These are phyloP conservation scores for Gyrodon lividus DNA, from an alignment of 768 basidiomycete species.

Conservation along the genomic window DNA sequence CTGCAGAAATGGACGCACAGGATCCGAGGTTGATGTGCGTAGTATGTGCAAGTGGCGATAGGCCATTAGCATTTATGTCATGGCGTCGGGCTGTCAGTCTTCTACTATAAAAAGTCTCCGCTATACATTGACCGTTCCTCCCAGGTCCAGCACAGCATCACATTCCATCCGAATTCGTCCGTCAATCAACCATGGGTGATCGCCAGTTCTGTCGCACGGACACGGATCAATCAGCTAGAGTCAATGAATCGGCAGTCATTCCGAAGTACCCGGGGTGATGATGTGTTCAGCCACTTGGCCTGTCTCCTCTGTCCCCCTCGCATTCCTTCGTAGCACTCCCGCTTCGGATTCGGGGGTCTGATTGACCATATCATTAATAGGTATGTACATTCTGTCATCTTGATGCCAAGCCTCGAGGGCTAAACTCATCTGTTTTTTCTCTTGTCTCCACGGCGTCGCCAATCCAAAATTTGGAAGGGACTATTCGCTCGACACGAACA, in stretches of 20 bases:
- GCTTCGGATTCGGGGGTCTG: constrained; percentile 15
- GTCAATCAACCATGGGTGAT: constrained; percentile 9
- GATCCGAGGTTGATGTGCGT: constrained; percentile 17
- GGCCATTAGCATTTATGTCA: constrained; percentile 11
- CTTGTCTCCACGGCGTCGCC: constrained; percentile 6
- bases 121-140: background rate
- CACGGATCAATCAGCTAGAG: background rate
- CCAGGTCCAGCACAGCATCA: constrained; percentile 20
- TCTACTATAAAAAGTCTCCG: background rate
- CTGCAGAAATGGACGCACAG: constrained; percentile 27
- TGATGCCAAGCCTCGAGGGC: background rate
- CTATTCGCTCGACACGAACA: constrained; percentile 20
- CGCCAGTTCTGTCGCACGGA: background rate
- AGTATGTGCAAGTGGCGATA: constrained; percentile 14
- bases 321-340: constrained; percentile 28
- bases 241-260: background rate
- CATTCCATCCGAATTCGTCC: constrained; percentile 13
- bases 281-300: constrained; percentile 17
- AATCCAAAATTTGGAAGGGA: constrained; percentile 16
- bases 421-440: background rate
- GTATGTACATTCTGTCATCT: constrained; percentile 11
- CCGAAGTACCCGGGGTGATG: background rate
- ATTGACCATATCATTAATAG: constrained; percentile 16
- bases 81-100: constrained; percentile 26
- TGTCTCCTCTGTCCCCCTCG: constrained; percentile 28